phyloP scores from a whole-genome alignment of 805 yeast genomes.

The Priceomyces melissophilus region DNA sequence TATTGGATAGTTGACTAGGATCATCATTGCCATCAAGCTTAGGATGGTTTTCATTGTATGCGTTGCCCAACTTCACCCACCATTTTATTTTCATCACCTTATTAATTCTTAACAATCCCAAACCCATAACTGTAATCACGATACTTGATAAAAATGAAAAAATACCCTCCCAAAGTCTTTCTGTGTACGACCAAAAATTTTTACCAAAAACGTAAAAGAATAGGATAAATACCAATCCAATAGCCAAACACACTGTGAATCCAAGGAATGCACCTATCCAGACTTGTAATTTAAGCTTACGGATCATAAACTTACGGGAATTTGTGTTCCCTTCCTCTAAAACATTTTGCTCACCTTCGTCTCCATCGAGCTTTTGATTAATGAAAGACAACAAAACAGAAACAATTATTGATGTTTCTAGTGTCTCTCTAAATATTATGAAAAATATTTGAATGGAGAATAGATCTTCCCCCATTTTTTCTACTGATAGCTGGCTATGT shows the following conservation, averaged over 20 bases:
- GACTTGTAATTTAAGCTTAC: constrained; percentile 57
- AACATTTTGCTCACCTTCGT: neutral
- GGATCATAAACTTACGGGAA: neutral
- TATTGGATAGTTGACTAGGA: neutral
- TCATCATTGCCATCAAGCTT: neutral
- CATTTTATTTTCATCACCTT: constrained; percentile 77
- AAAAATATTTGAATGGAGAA: constrained; percentile 76
- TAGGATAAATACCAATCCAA: constrained; percentile 69
- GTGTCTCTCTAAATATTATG: constrained; percentile 68
- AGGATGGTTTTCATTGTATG: constrained; percentile 22
- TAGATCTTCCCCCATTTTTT: constrained; percentile 28
- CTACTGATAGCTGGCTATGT: neutral
- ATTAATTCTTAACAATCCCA: constrained; percentile 75
- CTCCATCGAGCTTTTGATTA: constrained; percentile 45
- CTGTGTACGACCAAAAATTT: constrained; percentile 85
- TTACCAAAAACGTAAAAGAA: constrained; percentile 75
- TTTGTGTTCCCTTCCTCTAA: constrained; percentile 4
- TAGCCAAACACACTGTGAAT: constrained; percentile 58
- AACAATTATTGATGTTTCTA: constrained; percentile 68
- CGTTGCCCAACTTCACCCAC: constrained; percentile 47
- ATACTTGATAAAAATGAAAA: constrained; percentile 74
- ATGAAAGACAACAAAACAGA: constrained; percentile 74
- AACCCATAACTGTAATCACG: constrained; percentile 83
- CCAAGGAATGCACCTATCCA: constrained; percentile 82
- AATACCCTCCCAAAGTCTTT: constrained; percentile 85